These are phyloP conservation scores for Xeromyces bisporus DNA, from an alignment of 495 filamentous ascomycete genomes.

Conservation along the genomic window DNA sequence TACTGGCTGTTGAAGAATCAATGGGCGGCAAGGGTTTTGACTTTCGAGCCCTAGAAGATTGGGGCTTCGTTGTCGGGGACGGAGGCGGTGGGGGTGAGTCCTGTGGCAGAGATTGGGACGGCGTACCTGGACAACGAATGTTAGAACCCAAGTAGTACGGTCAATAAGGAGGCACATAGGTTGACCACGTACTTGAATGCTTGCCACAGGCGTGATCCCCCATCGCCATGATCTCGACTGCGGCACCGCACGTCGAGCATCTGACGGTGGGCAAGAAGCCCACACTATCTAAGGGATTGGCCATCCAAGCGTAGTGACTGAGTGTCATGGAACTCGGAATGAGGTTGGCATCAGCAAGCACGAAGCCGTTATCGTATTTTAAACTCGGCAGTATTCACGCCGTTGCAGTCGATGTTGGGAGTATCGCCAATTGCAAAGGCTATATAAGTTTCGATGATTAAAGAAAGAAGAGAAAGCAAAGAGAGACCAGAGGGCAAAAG, in stretches of 20 bases:
- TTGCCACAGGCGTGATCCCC: constrained; percentile 68
- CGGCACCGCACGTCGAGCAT: constrained; percentile 73
- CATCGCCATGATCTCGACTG: constrained; percentile 83
- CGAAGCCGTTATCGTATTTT: neutral
- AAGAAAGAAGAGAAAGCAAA: too few relatives aligned
- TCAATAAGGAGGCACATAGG: too few relatives aligned
- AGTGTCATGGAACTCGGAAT: constrained; percentile 5
- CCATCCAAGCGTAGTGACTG: constrained; percentile 11
- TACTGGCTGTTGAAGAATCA: constrained; percentile 39
- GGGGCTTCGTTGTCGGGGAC: neutral
- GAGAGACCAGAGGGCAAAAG: too few relatives aligned
- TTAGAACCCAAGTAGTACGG: too few relatives aligned
- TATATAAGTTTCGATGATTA: too few relatives aligned
- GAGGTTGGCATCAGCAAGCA: neutral
- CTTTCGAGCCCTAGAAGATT: constrained; percentile 10
- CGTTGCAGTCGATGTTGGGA: too few relatives aligned
- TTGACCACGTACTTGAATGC: constrained; percentile 1
- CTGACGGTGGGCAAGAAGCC: constrained; percentile 82
- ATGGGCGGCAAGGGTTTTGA: constrained; percentile 32
- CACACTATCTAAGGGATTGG: constrained; percentile 34
- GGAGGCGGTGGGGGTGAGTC: neutral
- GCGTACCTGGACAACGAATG: too few relatives aligned
- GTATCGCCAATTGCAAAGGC: too few relatives aligned
- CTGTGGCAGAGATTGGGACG: too few relatives aligned
- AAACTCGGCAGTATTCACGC: too few relatives aligned